Percentiles rank a stretch among this genome's conserved stretches.
phyloP scores from a whole-genome alignment of 306 rosid genomes.

The Fragaria ananassa region DNA sequence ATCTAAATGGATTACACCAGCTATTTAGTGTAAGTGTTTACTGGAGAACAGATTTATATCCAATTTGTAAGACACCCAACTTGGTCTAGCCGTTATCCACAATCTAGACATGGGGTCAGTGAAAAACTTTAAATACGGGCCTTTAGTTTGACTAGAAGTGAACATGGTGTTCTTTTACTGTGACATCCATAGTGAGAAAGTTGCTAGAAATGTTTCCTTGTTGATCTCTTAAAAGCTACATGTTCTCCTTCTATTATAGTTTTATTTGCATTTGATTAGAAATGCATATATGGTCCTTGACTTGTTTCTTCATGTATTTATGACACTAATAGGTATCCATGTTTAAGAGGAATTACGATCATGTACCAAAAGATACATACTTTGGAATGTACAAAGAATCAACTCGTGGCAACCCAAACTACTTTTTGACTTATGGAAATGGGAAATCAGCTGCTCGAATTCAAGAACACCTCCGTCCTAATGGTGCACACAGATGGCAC shows the following conservation, averaged over 20 bases:
- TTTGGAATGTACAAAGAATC: conserved; percentile 93
- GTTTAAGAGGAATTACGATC: conserved; percentile 96
- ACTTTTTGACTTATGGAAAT: conserved; percentile 94
- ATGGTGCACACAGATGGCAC: conserved; percentile 99
- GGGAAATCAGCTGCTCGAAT: conserved; percentile 95
- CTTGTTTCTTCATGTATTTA: conserved; percentile 11
- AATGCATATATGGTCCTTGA: not conserved
- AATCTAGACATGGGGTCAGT: not conserved
- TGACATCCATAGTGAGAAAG: conserved; percentile 5
- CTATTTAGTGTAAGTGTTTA: not conserved
- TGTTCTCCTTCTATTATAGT: not conserved
- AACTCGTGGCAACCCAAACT: conserved; percentile 89
- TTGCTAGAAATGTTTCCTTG: not conserved
- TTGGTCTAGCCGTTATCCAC: not conserved
- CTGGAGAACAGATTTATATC: not conserved
- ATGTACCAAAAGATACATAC: conserved; percentile 90
- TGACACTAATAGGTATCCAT: conserved; percentile 57
- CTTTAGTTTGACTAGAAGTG: not conserved
- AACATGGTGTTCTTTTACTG: not conserved
- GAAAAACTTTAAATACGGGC: not conserved
- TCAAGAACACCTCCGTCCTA: conserved; percentile 93
- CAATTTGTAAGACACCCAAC: not conserved
- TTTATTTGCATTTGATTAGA: not conserved
- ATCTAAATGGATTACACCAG: not conserved
- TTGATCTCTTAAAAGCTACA: not conserved